Conservation (phyloP, 2,329 filamentous ascomycete species). For the Orbilia quercus region DNA sequence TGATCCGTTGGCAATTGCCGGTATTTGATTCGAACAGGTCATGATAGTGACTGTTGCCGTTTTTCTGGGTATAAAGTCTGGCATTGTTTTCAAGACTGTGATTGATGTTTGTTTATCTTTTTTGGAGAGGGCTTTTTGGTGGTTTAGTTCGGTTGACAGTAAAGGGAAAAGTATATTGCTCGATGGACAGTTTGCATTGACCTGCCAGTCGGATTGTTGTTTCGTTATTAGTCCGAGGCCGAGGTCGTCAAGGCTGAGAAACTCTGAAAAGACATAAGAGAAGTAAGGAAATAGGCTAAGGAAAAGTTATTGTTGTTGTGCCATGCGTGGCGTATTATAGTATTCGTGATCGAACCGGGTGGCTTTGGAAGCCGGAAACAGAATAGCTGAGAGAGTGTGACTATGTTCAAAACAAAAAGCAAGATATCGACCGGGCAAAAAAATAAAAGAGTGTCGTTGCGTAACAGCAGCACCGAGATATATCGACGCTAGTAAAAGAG, state of each 20-base stretch:
- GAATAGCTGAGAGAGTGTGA: conserved; percentile 42
- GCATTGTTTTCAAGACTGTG: neutral
- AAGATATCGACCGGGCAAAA: neutral
- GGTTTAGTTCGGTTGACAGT: conserved; percentile 17
- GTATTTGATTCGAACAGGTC: conserved; percentile 4
- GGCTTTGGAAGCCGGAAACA: conserved; percentile 39
- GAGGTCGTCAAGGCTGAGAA: conserved; percentile 5
- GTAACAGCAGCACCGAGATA: conserved; percentile 10
- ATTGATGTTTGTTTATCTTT: conserved; percentile 29
- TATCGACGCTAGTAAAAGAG: conserved; percentile 38
- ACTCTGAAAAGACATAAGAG: conserved; percentile 16
- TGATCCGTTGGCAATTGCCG: neutral
- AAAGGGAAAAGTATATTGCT: conserved; percentile 24
- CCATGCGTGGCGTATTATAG: conserved; percentile 49
- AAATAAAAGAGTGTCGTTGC: conserved; percentile 44
- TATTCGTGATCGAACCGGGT: conserved; percentile 39
- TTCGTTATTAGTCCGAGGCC: conserved; percentile 49
- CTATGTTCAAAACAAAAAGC: conserved; percentile 40
- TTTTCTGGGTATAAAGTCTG: conserved; percentile 13
- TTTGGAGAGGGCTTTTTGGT: conserved; percentile 22
- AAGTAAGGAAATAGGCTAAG: conserved; percentile 23
- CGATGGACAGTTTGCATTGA: conserved; percentile 17
- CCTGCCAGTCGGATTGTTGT: conserved; percentile 31
- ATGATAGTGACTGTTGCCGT: conserved; percentile 1
- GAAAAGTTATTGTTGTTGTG: conserved; percentile 39